Base-by-base conservation (phyloP, 1,139 yeast species). In the Sugiyamaella xylanicola region DNA sequence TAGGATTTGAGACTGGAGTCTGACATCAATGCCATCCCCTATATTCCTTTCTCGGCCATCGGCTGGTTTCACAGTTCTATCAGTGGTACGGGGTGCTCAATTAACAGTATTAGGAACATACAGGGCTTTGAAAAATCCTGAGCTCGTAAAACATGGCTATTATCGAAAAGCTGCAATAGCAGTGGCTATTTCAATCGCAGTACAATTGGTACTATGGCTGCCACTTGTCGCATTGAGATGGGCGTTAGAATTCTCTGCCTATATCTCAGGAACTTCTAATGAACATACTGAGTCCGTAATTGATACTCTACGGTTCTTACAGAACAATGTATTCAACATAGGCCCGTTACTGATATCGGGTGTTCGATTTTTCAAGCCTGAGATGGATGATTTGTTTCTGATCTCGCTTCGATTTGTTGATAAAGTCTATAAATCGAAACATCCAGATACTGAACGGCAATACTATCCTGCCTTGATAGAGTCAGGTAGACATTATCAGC, bases 21-120 rank as follows among this genome's bases (percentile, higher is more conserved):
- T n/a, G n/a, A n/a, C n/a, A n/a, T n/a, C n/a, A 29, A 78, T 78
- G 82, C 76, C 80, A 1, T 79, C 83, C 2, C 83, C 84, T 7
- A 72, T 77, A 22, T 78, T 78, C 64, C 70, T 78, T 17, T 74
- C 82, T 16, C 70, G 77, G 51, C 83, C 84, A 0, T 78, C 81
- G 19, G 78, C 72, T 2, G 79, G 79, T 32, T 80, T 82, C 62
- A 75, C 84, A 1, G 46, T 74, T 1, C 59, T 75, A 57, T 76
- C 84, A 0, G 73, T 82, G 17, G 59, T 79, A 13, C 71, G 85
- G n/a, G 86, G 87, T 0, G 61, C 79, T 27, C 85, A 82, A 66
- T 69, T 83, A 51, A 80, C 83, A 0, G 53, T 79, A 4, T 68
- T 80, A 5, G 84, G 85, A 2, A 74, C 75, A 1, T 79, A 76